Conservation (phyloP, 2,329 filamentous ascomycete genomes). For the Colletotrichum truncatum region DNA sequence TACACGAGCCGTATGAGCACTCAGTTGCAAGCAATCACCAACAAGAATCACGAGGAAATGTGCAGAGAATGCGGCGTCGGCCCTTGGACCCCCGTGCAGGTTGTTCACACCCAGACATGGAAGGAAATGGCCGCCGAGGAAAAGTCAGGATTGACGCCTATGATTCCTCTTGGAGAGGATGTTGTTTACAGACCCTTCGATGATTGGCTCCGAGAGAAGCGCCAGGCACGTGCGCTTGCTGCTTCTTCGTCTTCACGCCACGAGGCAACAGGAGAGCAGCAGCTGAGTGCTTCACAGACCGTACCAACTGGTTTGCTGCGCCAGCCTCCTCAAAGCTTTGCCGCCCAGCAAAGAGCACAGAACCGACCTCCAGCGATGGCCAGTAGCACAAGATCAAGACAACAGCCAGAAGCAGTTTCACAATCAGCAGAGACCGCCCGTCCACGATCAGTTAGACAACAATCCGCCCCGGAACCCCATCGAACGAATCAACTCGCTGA, state of each 20-base stretch:
- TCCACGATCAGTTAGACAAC: constrained; percentile 24
- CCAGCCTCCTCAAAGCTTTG: constrained; percentile 71
- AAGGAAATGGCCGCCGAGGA: constrained; percentile 75
- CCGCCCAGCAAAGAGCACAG: constrained; percentile 71
- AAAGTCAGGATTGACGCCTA: constrained; percentile 70
- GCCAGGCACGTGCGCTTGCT: constrained; percentile 35
- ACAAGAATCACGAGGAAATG: constrained; percentile 64
- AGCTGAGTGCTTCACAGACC: constrained; percentile 42
- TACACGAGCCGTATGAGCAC: constrained; percentile 58
- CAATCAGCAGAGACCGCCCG: constrained; percentile 21
- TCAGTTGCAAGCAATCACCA: constrained; percentile 55
- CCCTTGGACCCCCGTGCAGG: constrained; percentile 57
- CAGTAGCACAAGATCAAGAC: constrained; percentile 40
- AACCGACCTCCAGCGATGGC: constrained; percentile 50
- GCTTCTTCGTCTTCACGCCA: constrained; percentile 31
- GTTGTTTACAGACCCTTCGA: constrained; percentile 73
- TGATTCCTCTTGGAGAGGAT: constrained; percentile 68
- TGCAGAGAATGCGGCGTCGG: constrained; percentile 68
- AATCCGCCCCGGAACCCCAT: constrained; percentile 19
- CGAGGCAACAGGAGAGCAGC: constrained; percentile 42
- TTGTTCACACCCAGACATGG: constrained; percentile 66
- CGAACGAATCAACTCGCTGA: constrained; percentile 21
- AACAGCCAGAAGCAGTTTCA: constrained; percentile 23
- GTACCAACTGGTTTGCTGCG: constrained; percentile 55
- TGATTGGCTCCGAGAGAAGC: constrained; percentile 66